Evolutionary conservation across 257 asterid genomes (phyloP), one percentile per base, ranked within the genome.

Genomic region (Gentiana dahurica): DNA sequence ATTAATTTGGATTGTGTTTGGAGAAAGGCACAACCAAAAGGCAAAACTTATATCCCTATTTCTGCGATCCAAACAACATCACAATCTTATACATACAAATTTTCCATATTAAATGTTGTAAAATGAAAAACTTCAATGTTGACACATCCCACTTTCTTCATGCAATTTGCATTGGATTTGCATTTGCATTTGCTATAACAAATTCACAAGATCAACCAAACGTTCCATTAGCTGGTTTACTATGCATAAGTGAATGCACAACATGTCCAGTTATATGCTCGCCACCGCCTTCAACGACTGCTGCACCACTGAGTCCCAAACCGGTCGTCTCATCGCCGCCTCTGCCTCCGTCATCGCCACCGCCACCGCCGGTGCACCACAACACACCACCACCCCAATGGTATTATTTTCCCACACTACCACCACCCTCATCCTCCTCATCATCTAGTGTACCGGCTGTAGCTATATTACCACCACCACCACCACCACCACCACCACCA

Each of bases 251-350:
- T 63, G 91, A 85, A 5, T 85, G 95, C 46, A 70, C 51, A 12
- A 71, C 89, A 1, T 89, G 97, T 68, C 92, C 97, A 1, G 75
- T 71, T 66, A 78, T 79, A 9, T 89, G 97, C 76, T 83, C 95
- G 0, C 75, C 91, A 8, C 94, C 91, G 33, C 85, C 94, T 5
- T 49, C 82, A 8, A 55, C 81, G 0, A 49, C 72, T 34, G 59
- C n/a, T 51, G 49, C 37, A 41, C 58, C 64, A 46, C 48, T 12
- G 56, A 62, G 12, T 35, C 5, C 71, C 34, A 70, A 55, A 15
- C 65, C 71, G 36, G 60, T 62, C 1, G 67, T 68, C 5, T 41
- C 67, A 1, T 44, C 63, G 8, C 57, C 59, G 8, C 55, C 62
- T 49, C 43, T 32, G 47, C 67, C 10, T 45, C 74, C 12, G 4